These are phyloP conservation scores for Camelina neglecta DNA, from an alignment of 345 rosid species.

Conservation along the genomic window DNA sequence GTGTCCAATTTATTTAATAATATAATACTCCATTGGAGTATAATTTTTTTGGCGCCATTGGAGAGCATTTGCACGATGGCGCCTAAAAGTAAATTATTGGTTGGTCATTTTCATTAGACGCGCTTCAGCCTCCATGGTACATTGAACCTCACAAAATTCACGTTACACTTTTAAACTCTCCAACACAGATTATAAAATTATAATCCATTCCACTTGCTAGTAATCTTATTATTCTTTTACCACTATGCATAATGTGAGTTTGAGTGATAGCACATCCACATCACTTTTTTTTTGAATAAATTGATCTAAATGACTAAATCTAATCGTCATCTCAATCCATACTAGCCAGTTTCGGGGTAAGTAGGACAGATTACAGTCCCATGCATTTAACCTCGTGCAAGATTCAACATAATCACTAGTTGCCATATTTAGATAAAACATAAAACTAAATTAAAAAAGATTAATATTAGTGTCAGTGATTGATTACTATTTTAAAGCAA, in stretches of 20 bases:
- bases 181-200: background rate
- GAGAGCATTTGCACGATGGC: background rate
- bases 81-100: background rate
- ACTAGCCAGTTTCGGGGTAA: background rate
- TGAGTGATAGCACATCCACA: background rate
- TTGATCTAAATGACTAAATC: background rate
- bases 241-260: background rate
- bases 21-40: too few species aligned
- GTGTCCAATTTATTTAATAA: too few species aligned
- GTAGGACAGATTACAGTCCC: background rate
- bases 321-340: background rate
- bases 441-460: background rate
- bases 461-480: too few species aligned
- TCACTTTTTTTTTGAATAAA: background rate
- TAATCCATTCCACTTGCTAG: background rate
- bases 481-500: background rate
- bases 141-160: background rate
- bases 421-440: constrained; percentile 10
- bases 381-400: constrained; percentile 24
- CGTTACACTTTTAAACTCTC: background rate
- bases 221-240: too few species aligned
- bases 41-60: background rate
- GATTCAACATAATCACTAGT: constrained; percentile 1
- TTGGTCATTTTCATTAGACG: constrained; percentile 8
- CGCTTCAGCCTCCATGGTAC: constrained; percentile 17